Conservation (phyloP, 805 yeast species). For the Metschnikowia arizonensis region DNA sequence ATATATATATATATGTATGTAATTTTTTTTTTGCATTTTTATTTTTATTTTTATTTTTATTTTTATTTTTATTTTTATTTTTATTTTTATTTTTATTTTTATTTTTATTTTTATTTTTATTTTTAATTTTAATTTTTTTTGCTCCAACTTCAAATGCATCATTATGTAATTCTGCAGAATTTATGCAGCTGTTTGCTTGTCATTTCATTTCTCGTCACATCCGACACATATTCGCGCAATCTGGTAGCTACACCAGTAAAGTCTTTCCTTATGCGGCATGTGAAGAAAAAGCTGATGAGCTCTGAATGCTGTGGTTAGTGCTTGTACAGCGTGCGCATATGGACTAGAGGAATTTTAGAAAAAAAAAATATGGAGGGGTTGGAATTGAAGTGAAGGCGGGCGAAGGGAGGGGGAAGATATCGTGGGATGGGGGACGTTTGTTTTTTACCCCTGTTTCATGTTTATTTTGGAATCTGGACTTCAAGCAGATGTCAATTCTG, state of each 20-base stretch:
- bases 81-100: too few species aligned
- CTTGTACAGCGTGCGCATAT: conserved; percentile 1
- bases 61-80: too few species aligned
- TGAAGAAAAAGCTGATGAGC: conserved; percentile 7
- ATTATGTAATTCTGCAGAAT: conserved; percentile 7
- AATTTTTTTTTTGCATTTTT: conserved; percentile 1
- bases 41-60: too few species aligned
- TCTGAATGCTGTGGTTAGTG: background rate
- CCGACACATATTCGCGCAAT: background rate
- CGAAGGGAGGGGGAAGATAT: too few species aligned
- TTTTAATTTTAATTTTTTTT: too few species aligned
- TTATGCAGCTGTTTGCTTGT: conserved; percentile 1
- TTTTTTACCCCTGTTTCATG: background rate
- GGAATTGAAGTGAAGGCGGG: too few species aligned
- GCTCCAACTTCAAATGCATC: conserved; percentile 5
- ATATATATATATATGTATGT: conserved; percentile 4
- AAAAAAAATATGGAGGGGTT: too few species aligned
- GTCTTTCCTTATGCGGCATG: background rate
- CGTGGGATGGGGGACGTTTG: too few species aligned
- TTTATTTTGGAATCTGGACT: background rate
- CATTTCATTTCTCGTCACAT: background rate
- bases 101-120: too few species aligned
- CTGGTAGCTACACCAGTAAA: background rate
- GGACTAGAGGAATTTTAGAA: background rate
- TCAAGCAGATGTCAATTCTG: background rate